These are phyloP conservation scores for Backusella mclennaniae DNA, from an alignment of 192 early-diverging fungal genomes.

Conservation along the genomic window DNA sequence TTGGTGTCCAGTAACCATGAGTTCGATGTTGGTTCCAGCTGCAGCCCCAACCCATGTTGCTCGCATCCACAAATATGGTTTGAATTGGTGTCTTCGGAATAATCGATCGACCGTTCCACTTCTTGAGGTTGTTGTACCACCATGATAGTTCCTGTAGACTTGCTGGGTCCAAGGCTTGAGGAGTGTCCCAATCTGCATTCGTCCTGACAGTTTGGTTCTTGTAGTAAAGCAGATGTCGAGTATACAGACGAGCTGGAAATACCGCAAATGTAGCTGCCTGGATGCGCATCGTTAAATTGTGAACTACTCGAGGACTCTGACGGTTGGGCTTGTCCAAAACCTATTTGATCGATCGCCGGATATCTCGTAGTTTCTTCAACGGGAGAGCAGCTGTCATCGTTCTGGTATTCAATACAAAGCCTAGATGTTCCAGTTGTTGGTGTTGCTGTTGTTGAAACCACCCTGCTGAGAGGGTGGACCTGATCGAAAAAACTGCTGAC, in stretches of 20 bases:
- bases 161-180: neutral
- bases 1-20: slow-evolving; percentile 17
- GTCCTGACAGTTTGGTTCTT: slow-evolving; percentile 24
- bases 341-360: slow-evolving; percentile 25
- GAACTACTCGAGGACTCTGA: slow-evolving; percentile 1
- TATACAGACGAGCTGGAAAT: slow-evolving; percentile 31
- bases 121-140: slow-evolving; percentile 4
- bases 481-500: slow-evolving; percentile 20
- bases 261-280: slow-evolving; percentile 28
- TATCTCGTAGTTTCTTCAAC: slow-evolving; percentile 22
- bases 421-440: slow-evolving; percentile 34
- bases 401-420: slow-evolving; percentile 22
- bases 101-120: slow-evolving; percentile 28
- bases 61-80: slow-evolving; percentile 31
- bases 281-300: slow-evolving; percentile 26
- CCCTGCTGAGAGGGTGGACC: slow-evolving; percentile 9
- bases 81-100: slow-evolving; percentile 18
- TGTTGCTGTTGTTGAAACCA: neutral
- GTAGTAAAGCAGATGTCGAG: slow-evolving; percentile 17
- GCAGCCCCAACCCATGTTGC: slow-evolving; percentile 29
- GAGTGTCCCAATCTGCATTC: neutral
- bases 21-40: neutral
- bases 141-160: slow-evolving; percentile 9
- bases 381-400: slow-evolving; percentile 30
- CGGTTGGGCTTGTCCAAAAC: slow-evolving; percentile 7